These are phyloP conservation scores for Aurinia saxatilis DNA, from an alignment of 345 rosid species.

Conservation along the genomic window DNA sequence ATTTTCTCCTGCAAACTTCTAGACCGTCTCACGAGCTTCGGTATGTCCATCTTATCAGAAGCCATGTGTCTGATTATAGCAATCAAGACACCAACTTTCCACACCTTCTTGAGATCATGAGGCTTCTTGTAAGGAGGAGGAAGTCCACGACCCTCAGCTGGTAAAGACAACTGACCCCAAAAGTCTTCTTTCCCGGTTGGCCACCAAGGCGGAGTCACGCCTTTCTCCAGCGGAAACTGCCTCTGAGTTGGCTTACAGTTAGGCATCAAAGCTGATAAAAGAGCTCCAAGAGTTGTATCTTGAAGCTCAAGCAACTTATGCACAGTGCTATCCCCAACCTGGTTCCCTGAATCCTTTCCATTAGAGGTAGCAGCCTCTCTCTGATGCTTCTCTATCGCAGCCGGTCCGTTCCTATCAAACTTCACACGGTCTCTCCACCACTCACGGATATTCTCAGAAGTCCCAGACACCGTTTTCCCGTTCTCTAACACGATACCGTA, in stretches of 20 bases:
- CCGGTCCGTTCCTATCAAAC: constrained; percentile 91
- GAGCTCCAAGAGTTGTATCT: constrained; percentile 93
- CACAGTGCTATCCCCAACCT: constrained; percentile 53
- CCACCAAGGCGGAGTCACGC: constrained; percentile 97
- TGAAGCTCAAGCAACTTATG: constrained; percentile 88
- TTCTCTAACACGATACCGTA: constrained; percentile 84
- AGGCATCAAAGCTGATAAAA: constrained; percentile 79
- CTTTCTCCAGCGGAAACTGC: constrained; percentile 73
- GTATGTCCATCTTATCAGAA: constrained; percentile 63
- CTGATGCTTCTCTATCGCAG: constrained; percentile 73
- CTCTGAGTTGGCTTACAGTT: constrained; percentile 94
- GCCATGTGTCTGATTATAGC: constrained; percentile 85
- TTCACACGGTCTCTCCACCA: constrained; percentile 99
- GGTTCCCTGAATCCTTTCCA: constrained; percentile 40
- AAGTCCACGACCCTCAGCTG: constrained; percentile 59
- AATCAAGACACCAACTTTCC: constrained; percentile 89
- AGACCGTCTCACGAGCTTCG: constrained; percentile 77
- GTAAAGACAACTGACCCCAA: constrained; percentile 77
- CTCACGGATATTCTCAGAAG: constrained; percentile 84
- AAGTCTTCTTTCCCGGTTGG: constrained; percentile 84
- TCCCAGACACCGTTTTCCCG: constrained; percentile 81
- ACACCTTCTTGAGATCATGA: constrained; percentile 89
- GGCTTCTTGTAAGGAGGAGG: constrained; percentile 97
- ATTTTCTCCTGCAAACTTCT: constrained; percentile 88
- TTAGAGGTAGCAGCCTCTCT: constrained; percentile 40